Evolutionary conservation across 352 stramenopile genomes (phyloP).

Genomic region (Phytophthora fragariae): DNA sequence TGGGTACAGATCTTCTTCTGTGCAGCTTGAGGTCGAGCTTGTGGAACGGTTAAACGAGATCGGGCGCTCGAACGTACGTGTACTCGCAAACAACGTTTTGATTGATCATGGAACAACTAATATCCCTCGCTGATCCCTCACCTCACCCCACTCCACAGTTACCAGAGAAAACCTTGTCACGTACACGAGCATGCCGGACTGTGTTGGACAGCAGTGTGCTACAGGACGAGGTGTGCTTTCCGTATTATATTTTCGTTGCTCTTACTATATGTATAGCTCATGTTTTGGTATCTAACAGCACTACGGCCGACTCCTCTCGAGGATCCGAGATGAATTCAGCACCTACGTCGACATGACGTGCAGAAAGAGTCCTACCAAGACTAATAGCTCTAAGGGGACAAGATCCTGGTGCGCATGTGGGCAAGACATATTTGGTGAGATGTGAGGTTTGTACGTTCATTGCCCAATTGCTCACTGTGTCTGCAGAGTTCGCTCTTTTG

Average conservation of each 20-base stretch:
- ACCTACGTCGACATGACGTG: slow-evolving; percentile 49
- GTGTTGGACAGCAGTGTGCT: slow-evolving; percentile 62
- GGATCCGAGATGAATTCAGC: slow-evolving; percentile 72
- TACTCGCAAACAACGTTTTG: not conserved
- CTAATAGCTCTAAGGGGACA: slow-evolving; percentile 11
- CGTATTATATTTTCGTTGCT: not conserved
- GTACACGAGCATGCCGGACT: slow-evolving; percentile 58
- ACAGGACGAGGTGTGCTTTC: slow-evolving; percentile 62
- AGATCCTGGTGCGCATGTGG: slow-evolving; percentile 33
- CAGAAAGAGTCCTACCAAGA: slow-evolving; percentile 31
- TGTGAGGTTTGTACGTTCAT: not conserved
- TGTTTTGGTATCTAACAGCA: slow-evolving; percentile 31
- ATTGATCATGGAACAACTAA: not conserved
- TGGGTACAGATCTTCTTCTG: slow-evolving; percentile 55
- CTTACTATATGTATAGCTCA: not conserved
- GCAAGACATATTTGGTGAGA: slow-evolving; percentile 35
- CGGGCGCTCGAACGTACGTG: slow-evolving; percentile 62
- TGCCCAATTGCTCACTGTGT: not conserved
- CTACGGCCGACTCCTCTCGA: slow-evolving; percentile 59
- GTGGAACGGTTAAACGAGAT: slow-evolving; percentile 73
- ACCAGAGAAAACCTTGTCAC: slow-evolving; percentile 60
- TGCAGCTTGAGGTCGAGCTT: slow-evolving; percentile 73
- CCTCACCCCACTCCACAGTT: slow-evolving; percentile 31
- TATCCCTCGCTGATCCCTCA: too few species aligned
- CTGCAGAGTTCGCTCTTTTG: slow-evolving; percentile 52